A percentile compares a stretch with the other conserved stretches of the same genome.
These are phyloP conservation scores for Spongospora subterranea DNA, from an alignment of 208 protist species.

Conservation along the genomic window DNA sequence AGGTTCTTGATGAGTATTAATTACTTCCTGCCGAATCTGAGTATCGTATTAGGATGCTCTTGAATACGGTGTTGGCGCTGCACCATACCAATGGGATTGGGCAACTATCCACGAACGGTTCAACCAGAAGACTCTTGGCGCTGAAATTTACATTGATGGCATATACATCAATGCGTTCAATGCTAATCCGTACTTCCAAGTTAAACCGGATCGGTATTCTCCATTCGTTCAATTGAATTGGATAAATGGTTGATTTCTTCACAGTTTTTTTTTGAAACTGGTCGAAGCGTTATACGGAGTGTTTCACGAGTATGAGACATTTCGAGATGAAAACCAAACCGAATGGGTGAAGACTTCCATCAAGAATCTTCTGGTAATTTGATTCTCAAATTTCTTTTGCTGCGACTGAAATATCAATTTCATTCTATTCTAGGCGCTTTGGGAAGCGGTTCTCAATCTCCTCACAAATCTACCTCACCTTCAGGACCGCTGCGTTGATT, in stretches of 20 bases:
- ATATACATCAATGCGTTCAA: constrained; percentile 58
- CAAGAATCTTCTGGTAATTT: constrained; percentile 31
- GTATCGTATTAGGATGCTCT: background rate
- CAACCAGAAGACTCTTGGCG: constrained; percentile 50
- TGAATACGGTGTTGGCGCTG: background rate
- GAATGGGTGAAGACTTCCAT: constrained; percentile 9
- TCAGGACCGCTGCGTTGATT: constrained; percentile 51
- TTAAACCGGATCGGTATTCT: constrained; percentile 12
- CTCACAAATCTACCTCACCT: constrained; percentile 52
- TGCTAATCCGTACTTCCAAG: constrained; percentile 50
- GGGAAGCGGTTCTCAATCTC: constrained; percentile 28
- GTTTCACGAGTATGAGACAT: constrained; percentile 1
- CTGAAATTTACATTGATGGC: constrained; percentile 45
- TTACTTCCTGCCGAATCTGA: background rate
- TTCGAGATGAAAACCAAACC: constrained; percentile 23
- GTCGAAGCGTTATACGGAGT: constrained; percentile 52
- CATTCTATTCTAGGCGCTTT: background rate
- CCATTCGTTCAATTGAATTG: background rate
- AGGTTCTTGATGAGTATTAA: too few relatives aligned
- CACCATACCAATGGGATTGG: constrained; percentile 35
- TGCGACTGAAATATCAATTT: background rate
- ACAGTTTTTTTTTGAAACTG: constrained; percentile 37
- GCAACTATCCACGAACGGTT: constrained; percentile 13
- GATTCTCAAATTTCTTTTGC: too few relatives aligned
- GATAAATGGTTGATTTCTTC: background rate